Base-by-base conservation (phyloP, 208 protist species). In the Leishmania guyanensis region DNA sequence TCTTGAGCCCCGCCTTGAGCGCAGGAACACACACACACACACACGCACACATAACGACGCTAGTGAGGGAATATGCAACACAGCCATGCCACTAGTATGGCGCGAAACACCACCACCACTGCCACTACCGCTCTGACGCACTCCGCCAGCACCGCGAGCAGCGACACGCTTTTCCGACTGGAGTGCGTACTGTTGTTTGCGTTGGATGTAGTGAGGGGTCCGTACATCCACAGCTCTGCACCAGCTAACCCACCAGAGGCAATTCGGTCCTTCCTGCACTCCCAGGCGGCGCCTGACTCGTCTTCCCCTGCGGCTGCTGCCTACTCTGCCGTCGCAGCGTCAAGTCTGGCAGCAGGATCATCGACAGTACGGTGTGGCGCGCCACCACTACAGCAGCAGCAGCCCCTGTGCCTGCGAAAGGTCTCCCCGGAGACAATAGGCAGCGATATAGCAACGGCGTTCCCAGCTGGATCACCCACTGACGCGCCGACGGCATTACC, bases 141-240 rank as follows among this genome's bases (percentile, higher is more conserved):
- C 0, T 43, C 69, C 10, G 69, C 39, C 48, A 76, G 48, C 72
- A 46, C 16, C 51, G 8, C 74, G 0, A 50, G 22, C 9, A 53
- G 46, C 43, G 81, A 78, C 70, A 71, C 81, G 1, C 74, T 86
- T 36, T 90, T 90, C 70, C 78, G 51, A 36, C 83, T 97, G 8
- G 88, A 93, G 36, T 92, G 90, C 79, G 90, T 97, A 50, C 71
- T 95, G 68, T 80, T 97, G 6, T 95, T 95, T 48, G 92, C 92
- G 1, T 86, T 97, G 33, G 92, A 97, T 84, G 91, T 97, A 5
- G 91, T 97, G 14, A 91, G 88, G 53, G 94, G 94, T 0, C 94
- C 94, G 12, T 97, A 97, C 69, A 83, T 97, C 8, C 91, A 95
- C 79, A 94, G 92, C 77, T 88, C 82, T 72, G 92, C 94, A 20